phyloP scores from a whole-genome alignment of 2,329 filamentous ascomycete genomes.

The Pyrenophora graminea region DNA sequence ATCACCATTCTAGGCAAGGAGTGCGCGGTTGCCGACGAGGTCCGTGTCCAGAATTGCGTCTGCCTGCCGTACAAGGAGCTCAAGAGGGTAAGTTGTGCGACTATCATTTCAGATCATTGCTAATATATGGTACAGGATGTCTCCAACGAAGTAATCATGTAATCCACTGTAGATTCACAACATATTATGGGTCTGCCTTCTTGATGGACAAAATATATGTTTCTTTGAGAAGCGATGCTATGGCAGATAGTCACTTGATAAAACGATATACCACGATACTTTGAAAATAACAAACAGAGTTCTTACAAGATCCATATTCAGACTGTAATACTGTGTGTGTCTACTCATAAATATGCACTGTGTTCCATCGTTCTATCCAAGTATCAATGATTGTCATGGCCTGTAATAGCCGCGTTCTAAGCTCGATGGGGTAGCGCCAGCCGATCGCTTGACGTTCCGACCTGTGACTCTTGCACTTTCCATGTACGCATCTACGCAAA shows the following conservation, averaged over 20 bases:
- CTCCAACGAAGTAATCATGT: conserved; percentile 89
- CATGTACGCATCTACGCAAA: background rate
- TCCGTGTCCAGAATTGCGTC: conserved; percentile 95
- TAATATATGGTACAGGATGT: conserved; percentile 66
- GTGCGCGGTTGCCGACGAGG: conserved; percentile 89
- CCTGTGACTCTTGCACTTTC: background rate
- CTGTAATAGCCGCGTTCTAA: conserved; percentile 15
- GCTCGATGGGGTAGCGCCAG: conserved; percentile 13
- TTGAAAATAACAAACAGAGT: background rate
- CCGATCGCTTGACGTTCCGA: conserved; percentile 1
- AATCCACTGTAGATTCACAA: conserved; percentile 35
- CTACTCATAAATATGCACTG: too few species aligned
- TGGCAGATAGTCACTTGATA: conserved; percentile 6
- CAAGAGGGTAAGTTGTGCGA: conserved; percentile 74
- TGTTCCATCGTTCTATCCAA: too few species aligned
- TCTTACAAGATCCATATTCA: background rate
- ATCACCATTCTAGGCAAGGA: conserved; percentile 98
- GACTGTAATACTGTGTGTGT: background rate
- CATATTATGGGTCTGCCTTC: background rate
- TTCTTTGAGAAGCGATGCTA: conserved; percentile 11
- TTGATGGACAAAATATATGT: background rate
- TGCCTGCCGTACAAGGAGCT: conserved; percentile 98
- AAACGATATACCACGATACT: conserved; percentile 8
- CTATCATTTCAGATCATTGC: background rate
- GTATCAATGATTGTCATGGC: background rate